phyloP scores from a whole-genome alignment of 2,329 filamentous ascomycete genomes.

The Hypoxylon sp. region DNA sequence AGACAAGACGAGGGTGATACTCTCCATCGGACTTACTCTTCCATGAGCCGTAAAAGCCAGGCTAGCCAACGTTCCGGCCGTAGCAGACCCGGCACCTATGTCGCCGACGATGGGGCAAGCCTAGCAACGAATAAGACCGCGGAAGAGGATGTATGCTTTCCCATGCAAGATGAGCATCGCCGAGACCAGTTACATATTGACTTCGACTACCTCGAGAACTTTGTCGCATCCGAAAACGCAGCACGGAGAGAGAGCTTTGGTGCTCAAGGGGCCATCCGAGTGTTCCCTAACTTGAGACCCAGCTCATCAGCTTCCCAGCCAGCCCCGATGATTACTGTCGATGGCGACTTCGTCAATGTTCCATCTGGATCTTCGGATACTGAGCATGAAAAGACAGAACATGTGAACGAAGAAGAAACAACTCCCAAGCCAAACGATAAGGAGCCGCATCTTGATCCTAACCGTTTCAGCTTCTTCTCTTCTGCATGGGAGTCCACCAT shows the following conservation, averaged over 20 bases:
- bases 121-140: slow-evolving; percentile 77
- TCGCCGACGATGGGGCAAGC: slow-evolving; percentile 72
- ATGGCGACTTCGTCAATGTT: slow-evolving; percentile 71
- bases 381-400: slow-evolving; percentile 62
- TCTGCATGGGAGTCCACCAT: slow-evolving; percentile 95
- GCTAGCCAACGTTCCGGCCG: slow-evolving; percentile 58
- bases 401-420: slow-evolving; percentile 49
- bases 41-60: slow-evolving; percentile 73
- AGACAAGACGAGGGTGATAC: slow-evolving; percentile 65
- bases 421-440: slow-evolving; percentile 53
- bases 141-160: slow-evolving; percentile 92
- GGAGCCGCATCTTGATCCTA: slow-evolving; percentile 69
- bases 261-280: slow-evolving; percentile 61
- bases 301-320: slow-evolving; percentile 52
- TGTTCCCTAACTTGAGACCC: slow-evolving; percentile 74
- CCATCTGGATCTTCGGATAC: slow-evolving; percentile 63
- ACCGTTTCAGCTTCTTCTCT: slow-evolving; percentile 96
- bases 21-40: slow-evolving; percentile 79
- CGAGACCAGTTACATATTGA: slow-evolving; percentile 88
- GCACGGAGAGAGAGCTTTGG: slow-evolving; percentile 66
- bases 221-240: slow-evolving; percentile 76
- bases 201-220: slow-evolving; percentile 94
- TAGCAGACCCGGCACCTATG: slow-evolving; percentile 69
- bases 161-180: slow-evolving; percentile 75
- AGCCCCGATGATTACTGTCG: slow-evolving; percentile 61